Base-by-base conservation (phyloP, 129 eudicot genomes). In the Helianthus tuberosus region DNA sequence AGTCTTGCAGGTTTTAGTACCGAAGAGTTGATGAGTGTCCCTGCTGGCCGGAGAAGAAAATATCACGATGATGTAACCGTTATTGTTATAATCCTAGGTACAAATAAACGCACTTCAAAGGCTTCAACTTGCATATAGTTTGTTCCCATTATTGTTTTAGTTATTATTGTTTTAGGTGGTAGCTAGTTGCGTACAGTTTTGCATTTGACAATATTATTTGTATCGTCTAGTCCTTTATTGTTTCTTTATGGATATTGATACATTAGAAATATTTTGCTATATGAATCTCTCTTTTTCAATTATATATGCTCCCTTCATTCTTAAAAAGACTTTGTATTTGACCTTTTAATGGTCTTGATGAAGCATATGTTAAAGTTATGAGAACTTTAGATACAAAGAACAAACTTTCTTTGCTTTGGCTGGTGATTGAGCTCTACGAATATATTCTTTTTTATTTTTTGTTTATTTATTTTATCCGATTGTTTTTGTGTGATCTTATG, bases 61-160 rank as follows among this genome's bases (percentile, higher is more conserved):
- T 93, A 93, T 80, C 98, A 93, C 1, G 98, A 93, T 58, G 98
- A 93, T 77, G 95, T 89, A 48, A 93, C 98, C 6, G 98, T 89
- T 10, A 87, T 93, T 12, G 98, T 93, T 70, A 88, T 93, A 69
- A 85, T 87, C 54, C 82, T 93, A 35, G 98, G 98, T 75, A 75
- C 85, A 46, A 87, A 84, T 72, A 86, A 89, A 60, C 92, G 96
- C 75, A 93, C 98, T 74, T 87, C 90, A 77, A 93, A 89, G 85
- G 98, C 98, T 17, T 93, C 98, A 39, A 93, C 91, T 47, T 89
- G 84, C 79, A 71, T 89, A 77, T 93, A 80, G 59, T 79, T 79
- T 80, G 64, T 47, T 43, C 41, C 72, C 20, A 38, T 76, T 63
- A 41, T 11, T 20, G 8, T n/a, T 36, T 11, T 69, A 66, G 74